phyloP scores from a whole-genome alignment of 176 grass and related monocot genomes.

The Elymus sibiricus region DNA sequence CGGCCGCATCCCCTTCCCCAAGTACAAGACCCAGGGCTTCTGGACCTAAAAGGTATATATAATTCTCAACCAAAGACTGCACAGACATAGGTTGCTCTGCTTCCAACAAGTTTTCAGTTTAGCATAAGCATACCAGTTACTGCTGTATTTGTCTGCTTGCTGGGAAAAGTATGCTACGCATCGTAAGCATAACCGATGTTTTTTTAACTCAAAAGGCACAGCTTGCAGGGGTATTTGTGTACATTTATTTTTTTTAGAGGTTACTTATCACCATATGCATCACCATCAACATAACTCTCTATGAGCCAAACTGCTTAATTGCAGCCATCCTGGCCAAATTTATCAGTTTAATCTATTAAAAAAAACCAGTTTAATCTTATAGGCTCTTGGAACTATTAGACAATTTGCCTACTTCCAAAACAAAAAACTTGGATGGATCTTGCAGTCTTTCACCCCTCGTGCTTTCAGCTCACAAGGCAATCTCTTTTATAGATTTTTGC shows the following conservation, averaged over 20 bases:
- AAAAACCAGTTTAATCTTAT: constrained; percentile 11
- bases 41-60: constrained; percentile 30
- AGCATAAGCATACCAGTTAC: background rate
- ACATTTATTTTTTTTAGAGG: constrained; percentile 6
- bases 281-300: background rate
- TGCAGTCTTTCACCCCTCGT: too few relatives aligned
- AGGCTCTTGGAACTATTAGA: background rate
- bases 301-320: background rate
- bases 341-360: background rate
- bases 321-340: constrained; percentile 7
- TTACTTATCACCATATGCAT: background rate
- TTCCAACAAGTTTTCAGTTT: background rate
- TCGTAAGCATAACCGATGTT: background rate
- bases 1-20: constrained; percentile 40
- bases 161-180: constrained; percentile 9
- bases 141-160: background rate
- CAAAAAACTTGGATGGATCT: too few relatives aligned
- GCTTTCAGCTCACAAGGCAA: too few relatives aligned
- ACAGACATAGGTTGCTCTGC: background rate
- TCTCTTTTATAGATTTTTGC: too few relatives aligned
- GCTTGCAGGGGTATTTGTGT: background rate
- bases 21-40: constrained; percentile 59
- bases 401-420: background rate
- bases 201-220: background rate
- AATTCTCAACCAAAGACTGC: background rate